Percentiles rank a stretch among this genome's conserved stretches.
phyloP scores from a whole-genome alignment of 345 rosid genomes.

The Erysimum cheiranthoides region DNA sequence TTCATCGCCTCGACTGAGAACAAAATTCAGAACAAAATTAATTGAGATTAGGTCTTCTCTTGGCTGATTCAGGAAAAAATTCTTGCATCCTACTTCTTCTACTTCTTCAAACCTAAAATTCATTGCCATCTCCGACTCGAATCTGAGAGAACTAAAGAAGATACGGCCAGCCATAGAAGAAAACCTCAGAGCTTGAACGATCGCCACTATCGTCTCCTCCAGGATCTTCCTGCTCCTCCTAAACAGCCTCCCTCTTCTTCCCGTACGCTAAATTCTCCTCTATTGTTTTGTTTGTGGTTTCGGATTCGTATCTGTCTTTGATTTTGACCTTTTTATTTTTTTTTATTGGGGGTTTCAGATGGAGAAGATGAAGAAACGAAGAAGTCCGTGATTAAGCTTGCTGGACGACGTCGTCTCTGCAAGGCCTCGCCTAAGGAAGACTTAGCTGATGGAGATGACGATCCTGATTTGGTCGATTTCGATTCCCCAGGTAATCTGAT shows the following conservation, averaged over 20 bases:
- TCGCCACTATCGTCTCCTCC: slow-evolving; percentile 78
- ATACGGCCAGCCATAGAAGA: slow-evolving; percentile 45
- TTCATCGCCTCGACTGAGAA: too few species aligned
- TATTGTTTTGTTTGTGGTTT: neutral
- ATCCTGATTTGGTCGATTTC: slow-evolving; percentile 53
- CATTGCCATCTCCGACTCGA: too few species aligned
- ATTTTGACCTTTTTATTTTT: neutral
- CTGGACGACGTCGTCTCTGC: slow-evolving; percentile 51
- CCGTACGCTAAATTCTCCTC: slow-evolving; percentile 32
- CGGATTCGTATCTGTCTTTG: neutral
- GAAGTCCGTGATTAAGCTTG: slow-evolving; percentile 39
- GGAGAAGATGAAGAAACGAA: slow-evolving; percentile 48
- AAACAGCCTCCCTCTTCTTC: slow-evolving; percentile 44
- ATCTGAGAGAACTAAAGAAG: too few species aligned
- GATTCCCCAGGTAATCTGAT: slow-evolving; percentile 55
- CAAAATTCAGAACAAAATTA: too few species aligned
- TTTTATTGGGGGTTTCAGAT: neutral
- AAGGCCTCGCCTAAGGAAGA: slow-evolving; percentile 45
- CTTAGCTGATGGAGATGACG: slow-evolving; percentile 46
- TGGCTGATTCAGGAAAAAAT: too few species aligned
- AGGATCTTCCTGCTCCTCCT: slow-evolving; percentile 71
- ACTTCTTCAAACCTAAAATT: too few species aligned
- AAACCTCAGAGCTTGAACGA: slow-evolving; percentile 85
- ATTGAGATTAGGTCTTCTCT: too few species aligned
- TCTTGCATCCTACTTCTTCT: too few species aligned